phyloP scores from a whole-genome alignment of 2,329 filamentous ascomycete species.

The Biscogniauxia marginata region DNA sequence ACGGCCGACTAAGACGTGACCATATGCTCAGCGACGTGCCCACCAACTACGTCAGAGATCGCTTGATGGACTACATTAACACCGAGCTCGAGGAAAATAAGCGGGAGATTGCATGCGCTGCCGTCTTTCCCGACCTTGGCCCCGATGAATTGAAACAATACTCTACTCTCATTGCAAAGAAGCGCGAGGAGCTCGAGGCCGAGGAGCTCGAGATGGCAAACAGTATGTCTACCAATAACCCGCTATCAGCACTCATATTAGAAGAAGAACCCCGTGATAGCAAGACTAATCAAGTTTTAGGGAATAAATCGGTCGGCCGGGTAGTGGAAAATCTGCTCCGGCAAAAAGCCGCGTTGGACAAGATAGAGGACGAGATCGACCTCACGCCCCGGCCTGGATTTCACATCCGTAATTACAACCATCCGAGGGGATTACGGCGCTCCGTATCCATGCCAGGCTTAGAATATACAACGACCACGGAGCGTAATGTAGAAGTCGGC shows the following conservation, averaged over 20 bases:
- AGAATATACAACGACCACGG: no score
- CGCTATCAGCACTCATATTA: not conserved
- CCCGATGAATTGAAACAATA: conserved; percentile 12
- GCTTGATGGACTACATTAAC: conserved; percentile 16
- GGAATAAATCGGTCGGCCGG: not conserved
- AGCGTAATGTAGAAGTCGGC: not conserved
- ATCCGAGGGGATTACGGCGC: not conserved
- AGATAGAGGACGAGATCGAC: conserved; percentile 7
- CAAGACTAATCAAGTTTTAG: not conserved
- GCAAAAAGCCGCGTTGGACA: not conserved
- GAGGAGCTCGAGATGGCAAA: not conserved
- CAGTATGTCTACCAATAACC: not conserved
- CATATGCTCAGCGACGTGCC: conserved; percentile 18
- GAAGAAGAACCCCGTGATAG: not conserved
- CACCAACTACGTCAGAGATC: conserved; percentile 13
- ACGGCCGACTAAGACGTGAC: conserved; percentile 13
- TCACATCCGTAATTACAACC: not conserved
- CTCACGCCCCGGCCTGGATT: conserved; percentile 10
- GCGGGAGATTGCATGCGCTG: conserved; percentile 4
- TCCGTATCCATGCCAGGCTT: conserved; percentile 3
- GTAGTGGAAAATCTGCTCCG: not conserved
- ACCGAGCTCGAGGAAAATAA: conserved; percentile 7
- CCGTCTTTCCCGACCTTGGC: conserved; percentile 16
- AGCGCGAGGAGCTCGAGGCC: not conserved
- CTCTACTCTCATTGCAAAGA: conserved; percentile 7